Evolutionary conservation across 345 rosid genomes (phyloP).

Genomic region (Bruguiera parviflora): DNA sequence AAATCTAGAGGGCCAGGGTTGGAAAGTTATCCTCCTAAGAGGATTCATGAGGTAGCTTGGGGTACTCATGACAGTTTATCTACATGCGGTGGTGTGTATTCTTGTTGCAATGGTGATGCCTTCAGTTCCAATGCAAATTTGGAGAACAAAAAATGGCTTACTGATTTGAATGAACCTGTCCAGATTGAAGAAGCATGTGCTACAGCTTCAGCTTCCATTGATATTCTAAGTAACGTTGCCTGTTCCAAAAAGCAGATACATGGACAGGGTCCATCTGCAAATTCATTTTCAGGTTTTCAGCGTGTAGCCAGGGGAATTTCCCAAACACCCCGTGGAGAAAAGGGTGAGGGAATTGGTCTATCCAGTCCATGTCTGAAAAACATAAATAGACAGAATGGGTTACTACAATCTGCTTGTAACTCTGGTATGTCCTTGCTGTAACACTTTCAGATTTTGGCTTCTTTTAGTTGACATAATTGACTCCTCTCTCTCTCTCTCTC

Average conservation of each 20-base stretch:
- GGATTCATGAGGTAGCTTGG: slow-evolving; percentile 20
- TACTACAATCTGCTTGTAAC: slow-evolving; percentile 21
- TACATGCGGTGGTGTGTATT: slow-evolving; percentile 1
- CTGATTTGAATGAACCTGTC: slow-evolving; percentile 55
- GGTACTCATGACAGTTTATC: slow-evolving; percentile 18
- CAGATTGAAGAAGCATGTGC: slow-evolving; percentile 35
- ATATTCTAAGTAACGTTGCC: slow-evolving; percentile 16
- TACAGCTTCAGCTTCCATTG: slow-evolving; percentile 29
- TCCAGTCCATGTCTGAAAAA: slow-evolving; percentile 31
- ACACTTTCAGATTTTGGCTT: neutral
- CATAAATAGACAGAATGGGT: slow-evolving; percentile 27
- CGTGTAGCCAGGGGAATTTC: slow-evolving; percentile 23
- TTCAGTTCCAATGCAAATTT: slow-evolving; percentile 16
- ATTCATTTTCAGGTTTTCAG: slow-evolving; percentile 22
- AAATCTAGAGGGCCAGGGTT: slow-evolving; percentile 24
- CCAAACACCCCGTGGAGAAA: slow-evolving; percentile 29
- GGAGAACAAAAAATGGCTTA: slow-evolving; percentile 30
- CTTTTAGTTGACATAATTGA: neutral
- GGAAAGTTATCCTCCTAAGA: slow-evolving; percentile 13
- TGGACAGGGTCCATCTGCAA: slow-evolving; percentile 21
- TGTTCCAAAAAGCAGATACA: slow-evolving; percentile 20
- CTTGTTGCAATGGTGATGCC: slow-evolving; percentile 33
- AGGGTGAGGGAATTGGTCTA: slow-evolving; percentile 26
- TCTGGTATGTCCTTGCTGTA: slow-evolving; percentile 26
- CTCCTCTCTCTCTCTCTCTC: too few relatives aligned